A percentile compares a stretch with the other conserved stretches of the same genome.
These are phyloP conservation scores for Globisporangium okanoganense DNA, from an alignment of 352 stramenopile genomes.

Conservation along the genomic window DNA sequence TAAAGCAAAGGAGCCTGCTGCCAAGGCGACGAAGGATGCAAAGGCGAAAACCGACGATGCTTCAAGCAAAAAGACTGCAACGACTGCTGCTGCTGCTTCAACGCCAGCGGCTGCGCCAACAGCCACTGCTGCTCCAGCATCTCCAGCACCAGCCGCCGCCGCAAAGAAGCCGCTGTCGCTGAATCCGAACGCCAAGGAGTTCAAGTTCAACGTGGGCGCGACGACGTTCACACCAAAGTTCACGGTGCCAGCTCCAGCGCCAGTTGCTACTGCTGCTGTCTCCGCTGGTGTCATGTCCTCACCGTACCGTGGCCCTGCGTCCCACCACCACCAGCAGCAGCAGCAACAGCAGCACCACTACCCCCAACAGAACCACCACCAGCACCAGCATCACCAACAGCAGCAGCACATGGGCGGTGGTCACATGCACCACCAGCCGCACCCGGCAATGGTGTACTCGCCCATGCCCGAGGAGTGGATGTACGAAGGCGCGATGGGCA, in stretches of 20 bases:
- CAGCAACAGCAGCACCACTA: slow-evolving; percentile 20
- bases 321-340: slow-evolving; percentile 8
- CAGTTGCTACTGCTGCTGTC: slow-evolving; percentile 7
- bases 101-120: not conserved
- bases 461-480: slow-evolving; percentile 71
- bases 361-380: slow-evolving; percentile 10
- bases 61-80: not conserved
- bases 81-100: not conserved
- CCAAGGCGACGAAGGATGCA: slow-evolving; percentile 5
- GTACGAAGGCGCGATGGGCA: slow-evolving; percentile 50
- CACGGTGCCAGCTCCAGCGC: slow-evolving; percentile 3
- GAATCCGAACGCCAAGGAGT: slow-evolving; percentile 86
- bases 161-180: slow-evolving; percentile 66
- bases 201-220: slow-evolving; percentile 72
- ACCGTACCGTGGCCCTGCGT: slow-evolving; percentile 34
- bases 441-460: slow-evolving; percentile 42
- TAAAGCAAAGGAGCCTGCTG: not conserved
- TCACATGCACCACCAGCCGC: slow-evolving; percentile 25
- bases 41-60: not conserved
- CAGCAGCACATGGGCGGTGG: slow-evolving; percentile 11
- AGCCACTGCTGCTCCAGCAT: not conserved
- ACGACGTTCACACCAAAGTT: slow-evolving; percentile 71
- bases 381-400: slow-evolving; percentile 11
- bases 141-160: slow-evolving; percentile 8
- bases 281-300: slow-evolving; percentile 27